Evolutionary conservation across 257 asterid genomes (phyloP).

Genomic region (Nemophila menziesii): DNA sequence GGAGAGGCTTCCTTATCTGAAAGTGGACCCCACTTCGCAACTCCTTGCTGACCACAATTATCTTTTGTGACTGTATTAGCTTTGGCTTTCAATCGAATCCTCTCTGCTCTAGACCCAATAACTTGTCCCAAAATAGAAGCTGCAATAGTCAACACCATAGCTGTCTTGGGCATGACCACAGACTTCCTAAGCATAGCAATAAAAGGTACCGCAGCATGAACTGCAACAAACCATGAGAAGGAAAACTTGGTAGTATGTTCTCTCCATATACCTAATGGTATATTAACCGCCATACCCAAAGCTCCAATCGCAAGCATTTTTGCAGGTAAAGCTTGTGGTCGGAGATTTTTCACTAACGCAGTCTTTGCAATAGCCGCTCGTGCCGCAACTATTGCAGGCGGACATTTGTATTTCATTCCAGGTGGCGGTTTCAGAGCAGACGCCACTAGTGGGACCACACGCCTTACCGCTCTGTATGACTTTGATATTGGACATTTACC

Average conservation of each 20-base stretch:
- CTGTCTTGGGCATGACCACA: conserved; percentile 69
- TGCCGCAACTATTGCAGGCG: conserved; percentile 72
- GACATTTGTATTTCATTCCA: conserved; percentile 58
- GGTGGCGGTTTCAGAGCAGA: conserved; percentile 54
- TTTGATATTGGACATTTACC: conserved; percentile 80
- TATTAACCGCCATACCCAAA: conserved; percentile 65
- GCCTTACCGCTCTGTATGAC: conserved; percentile 62
- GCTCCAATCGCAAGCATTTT: conserved; percentile 56
- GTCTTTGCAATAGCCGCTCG: conserved; percentile 77
- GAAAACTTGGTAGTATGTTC: conserved; percentile 66
- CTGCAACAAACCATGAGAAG: conserved; percentile 63
- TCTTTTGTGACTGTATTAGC: conserved; percentile 30
- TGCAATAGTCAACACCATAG: conserved; percentile 75
- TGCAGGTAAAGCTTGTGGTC: conserved; percentile 72
- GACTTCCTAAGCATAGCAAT: conserved; percentile 86
- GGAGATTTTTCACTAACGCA: conserved; percentile 54
- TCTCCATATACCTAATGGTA: conserved; percentile 76
- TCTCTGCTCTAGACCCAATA: conserved; percentile 75
- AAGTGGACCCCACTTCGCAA: conserved; percentile 28
- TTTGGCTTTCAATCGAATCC: conserved; percentile 45
- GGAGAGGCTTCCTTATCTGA: conserved; percentile 23
- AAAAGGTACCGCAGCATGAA: conserved; percentile 86
- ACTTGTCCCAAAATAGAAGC: conserved; percentile 69
- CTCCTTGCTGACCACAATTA: conserved; percentile 26
- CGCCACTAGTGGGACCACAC: conserved; percentile 56